Conservation (phyloP, 2,329 filamentous ascomycete species). For the Neopestalotiopsis rosae region DNA sequence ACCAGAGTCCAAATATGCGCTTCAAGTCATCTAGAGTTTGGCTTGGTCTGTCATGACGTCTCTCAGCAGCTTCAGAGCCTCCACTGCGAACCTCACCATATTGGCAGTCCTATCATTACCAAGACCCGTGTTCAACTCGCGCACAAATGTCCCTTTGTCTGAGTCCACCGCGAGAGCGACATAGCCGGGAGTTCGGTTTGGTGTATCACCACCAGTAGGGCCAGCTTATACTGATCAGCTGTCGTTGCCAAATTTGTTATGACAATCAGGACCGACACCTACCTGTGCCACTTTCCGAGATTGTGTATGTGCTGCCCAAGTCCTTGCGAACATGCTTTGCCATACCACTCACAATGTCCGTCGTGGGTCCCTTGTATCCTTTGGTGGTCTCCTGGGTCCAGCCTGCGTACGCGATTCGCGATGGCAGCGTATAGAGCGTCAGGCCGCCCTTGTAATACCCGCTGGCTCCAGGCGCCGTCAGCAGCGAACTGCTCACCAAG, state of each 20-base stretch:
- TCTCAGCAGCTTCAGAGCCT: conserved; percentile 59
- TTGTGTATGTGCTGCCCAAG: conserved; percentile 59
- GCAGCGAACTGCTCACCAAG: conserved; percentile 62
- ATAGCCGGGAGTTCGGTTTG: conserved; percentile 66
- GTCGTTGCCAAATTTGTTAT: background rate
- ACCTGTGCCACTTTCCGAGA: conserved; percentile 63
- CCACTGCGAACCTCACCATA: conserved; percentile 67
- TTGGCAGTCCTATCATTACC: conserved; percentile 61
- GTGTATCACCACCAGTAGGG: conserved; percentile 60
- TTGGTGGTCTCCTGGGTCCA: conserved; percentile 62
- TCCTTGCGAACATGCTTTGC: conserved; percentile 61
- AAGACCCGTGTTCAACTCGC: conserved; percentile 61
- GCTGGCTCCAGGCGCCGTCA: conserved; percentile 63
- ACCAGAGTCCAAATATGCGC: background rate
- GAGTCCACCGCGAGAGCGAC: conserved; percentile 66
- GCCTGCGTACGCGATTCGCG: conserved; percentile 62
- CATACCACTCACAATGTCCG: conserved; percentile 59
- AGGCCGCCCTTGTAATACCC: conserved; percentile 66
- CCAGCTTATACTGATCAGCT: conserved; percentile 47
- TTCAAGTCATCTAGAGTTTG: conserved; percentile 11
- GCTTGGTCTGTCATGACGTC: conserved; percentile 52
- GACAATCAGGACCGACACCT: background rate
- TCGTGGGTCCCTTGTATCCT: conserved; percentile 63
- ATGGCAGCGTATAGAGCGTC: conserved; percentile 65
- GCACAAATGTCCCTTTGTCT: conserved; percentile 54